Base-by-base conservation (phyloP, 1,284 basidiomycete species). In the Sanghuangporus weigelae region DNA sequence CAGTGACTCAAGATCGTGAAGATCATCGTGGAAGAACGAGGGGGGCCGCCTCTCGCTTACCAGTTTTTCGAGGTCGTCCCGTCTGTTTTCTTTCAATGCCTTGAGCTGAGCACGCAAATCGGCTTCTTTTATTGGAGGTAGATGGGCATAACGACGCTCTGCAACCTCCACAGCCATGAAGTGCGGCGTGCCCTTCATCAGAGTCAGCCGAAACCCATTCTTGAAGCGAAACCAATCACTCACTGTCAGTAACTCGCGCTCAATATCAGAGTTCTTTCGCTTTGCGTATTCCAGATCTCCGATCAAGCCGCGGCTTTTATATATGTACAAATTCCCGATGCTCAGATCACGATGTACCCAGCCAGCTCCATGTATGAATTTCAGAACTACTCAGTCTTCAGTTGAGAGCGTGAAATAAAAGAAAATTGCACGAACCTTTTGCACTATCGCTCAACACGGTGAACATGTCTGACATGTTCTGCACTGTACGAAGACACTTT, bases 281-380 rank as follows among this genome's bases (percentile, higher is more conserved):
- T 59, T 58, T 38, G 58, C 58, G n/a, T 49, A 60, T 19, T 60
- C 58, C 19, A 60, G 16, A 38, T 60, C 58, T 21, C 58, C 58
- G 12, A 60, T 26, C 12, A 60, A 26, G 7, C 58, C 58, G 3
- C 48, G 21, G 7, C 48, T 44, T 10, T 31, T 35, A 26, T 26
- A 50, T 16, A 35, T 26, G 46, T 60, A 50, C 38, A 60, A 31
- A 21, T 60, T 60, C 12, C 39, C 39, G 10, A 31, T 19, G n/a
- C 57, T 59, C 16, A 48, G n/a, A 46, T 59, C 57, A 6, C 57
- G 57, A 11, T 59, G 57, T 16, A 59, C 39, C 57, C 36, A 59
- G n/a, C 14, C 16, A 23, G 21, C 38, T 60, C 38, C 4, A n/a
- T 46, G 44, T 21, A 60, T 46, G 3, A 48, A 26, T 21, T n/a